Conservation (phyloP, 2,329 filamentous ascomycete genomes). For the Aureobasidium leucospermi region DNA sequence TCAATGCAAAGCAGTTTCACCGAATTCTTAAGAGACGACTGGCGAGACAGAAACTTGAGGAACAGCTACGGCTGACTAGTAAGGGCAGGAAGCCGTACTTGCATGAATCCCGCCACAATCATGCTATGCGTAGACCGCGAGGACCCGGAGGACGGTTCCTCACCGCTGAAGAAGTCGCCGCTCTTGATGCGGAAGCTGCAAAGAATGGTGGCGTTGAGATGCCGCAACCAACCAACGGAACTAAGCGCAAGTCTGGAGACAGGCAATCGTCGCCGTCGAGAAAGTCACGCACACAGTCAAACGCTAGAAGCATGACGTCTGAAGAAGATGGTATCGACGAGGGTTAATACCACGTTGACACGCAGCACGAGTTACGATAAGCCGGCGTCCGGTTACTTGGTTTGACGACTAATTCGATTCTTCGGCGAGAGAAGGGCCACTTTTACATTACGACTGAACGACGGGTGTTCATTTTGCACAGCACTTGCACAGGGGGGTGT, state of each 20-base stretch:
- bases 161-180: constrained; percentile 90
- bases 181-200: constrained; percentile 46
- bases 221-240: constrained; percentile 24
- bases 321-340: constrained; percentile 35
- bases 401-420: not conserved
- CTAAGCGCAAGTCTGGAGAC: constrained; percentile 43
- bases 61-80: constrained; percentile 81
- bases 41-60: constrained; percentile 86
- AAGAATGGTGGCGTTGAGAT: constrained; percentile 28
- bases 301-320: constrained; percentile 16
- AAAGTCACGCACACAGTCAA: constrained; percentile 21
- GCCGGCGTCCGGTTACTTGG: not conserved
- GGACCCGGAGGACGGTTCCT: constrained; percentile 92
- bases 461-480: not conserved
- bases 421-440: not conserved
- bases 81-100: constrained; percentile 96
- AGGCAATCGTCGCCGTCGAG: constrained; percentile 16
- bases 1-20: constrained; percentile 98
- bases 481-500: constrained; percentile 11
- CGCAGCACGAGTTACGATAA: constrained; percentile 9
- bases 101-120: constrained; percentile 95
- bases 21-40: constrained; percentile 91
- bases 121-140: constrained; percentile 91
- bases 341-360: not conserved
- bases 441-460: constrained; percentile 6